Base-by-base conservation (phyloP, 139 green algal genomes). In the Coelastrella sp. region DNA sequence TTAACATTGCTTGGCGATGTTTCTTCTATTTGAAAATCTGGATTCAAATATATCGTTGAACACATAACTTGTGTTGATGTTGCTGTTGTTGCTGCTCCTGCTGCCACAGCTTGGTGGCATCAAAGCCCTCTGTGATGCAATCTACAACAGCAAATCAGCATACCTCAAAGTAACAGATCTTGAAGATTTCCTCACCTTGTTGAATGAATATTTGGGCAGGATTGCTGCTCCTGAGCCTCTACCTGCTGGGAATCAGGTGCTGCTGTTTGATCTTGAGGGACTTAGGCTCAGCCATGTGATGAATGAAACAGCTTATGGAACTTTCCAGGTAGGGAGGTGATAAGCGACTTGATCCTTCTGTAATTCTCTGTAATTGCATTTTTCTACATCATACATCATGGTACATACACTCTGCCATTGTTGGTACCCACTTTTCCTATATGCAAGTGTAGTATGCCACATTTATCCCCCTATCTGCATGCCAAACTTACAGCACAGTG, bases 151-250 rank as follows among this genome's bases (percentile, higher is more conserved):
- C 8, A n/a, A n/a, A 19, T 5, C 53, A n/a, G 13, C 48, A 23
- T 0, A 23, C 48, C 21, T 69, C 62, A 69, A 27, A 23, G 8
- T 15, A 5, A 17, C 17, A 21, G 62, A 69, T 19, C 15, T 69
- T 27, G 62, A 38, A 3, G 2, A 15, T 19, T 30, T 41, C 40
- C 35, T 82, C 30, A 59, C 53, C 5, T 45, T 82, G 6, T n/a
- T 82, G 2, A 82, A 82, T 38, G 75, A 82, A 32, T 82, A 71
- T 45, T 34, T 82, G 23, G 53, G 51, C 30, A 53, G 30, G 9
- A 19, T 43, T 5, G 62, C 17, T 8, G 62, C 62, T n/a, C 62
- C 62, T n/a, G 30, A 17, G 27, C 62, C 62, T 19, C 62, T 69
- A 2, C 30, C 62, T 41, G 62, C 30, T 69, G 62, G 62, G 27